Percentiles rank a stretch among this genome's conserved stretches.
These are phyloP conservation scores for Filobasidium wieringae DNA, from an alignment of 768 basidiomycete species.

Conservation along the genomic window DNA sequence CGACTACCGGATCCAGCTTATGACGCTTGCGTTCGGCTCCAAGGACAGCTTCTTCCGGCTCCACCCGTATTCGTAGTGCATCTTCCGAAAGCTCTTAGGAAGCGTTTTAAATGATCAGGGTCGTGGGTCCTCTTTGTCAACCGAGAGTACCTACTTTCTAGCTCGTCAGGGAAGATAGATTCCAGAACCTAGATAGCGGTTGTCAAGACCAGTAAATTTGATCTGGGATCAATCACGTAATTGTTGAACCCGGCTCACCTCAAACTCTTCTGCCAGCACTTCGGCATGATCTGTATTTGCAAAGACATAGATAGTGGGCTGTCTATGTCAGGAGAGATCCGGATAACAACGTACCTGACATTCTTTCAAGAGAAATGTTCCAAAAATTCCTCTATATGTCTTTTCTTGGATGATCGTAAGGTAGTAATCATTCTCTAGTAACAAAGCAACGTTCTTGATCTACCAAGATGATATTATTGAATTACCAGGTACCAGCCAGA, in stretches of 20 bases:
- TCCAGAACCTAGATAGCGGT: constrained; percentile 92
- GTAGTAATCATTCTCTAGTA: no score
- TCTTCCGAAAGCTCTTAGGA: constrained; percentile 67
- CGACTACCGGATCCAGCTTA: not conserved
- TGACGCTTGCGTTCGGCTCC: constrained; percentile 48
- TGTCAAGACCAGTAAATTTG: not conserved
- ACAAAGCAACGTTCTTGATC: no score
- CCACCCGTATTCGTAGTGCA: constrained; percentile 69
- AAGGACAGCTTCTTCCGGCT: constrained; percentile 66
- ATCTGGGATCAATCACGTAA: not conserved
- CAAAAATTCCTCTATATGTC: no score
- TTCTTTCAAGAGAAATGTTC: no score
- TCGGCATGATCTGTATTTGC: constrained; percentile 25
- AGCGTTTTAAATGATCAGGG: constrained; percentile 15
- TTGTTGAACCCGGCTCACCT: constrained; percentile 47
- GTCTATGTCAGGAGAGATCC: no score
- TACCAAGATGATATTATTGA: no score
- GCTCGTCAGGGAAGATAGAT: constrained; percentile 88
- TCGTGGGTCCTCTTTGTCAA: not conserved
- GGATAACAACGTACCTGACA: no score
- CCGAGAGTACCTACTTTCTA: constrained; percentile 60
- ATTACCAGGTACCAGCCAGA: no score
- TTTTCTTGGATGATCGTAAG: no score
- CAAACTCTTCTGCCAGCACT: constrained; percentile 70
- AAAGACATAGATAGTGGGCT: no score